Evolutionary conservation across 305 asterid genomes (phyloP), one percentile per base, ranked within the genome.

Genomic region (Fraxinus nigra): DNA sequence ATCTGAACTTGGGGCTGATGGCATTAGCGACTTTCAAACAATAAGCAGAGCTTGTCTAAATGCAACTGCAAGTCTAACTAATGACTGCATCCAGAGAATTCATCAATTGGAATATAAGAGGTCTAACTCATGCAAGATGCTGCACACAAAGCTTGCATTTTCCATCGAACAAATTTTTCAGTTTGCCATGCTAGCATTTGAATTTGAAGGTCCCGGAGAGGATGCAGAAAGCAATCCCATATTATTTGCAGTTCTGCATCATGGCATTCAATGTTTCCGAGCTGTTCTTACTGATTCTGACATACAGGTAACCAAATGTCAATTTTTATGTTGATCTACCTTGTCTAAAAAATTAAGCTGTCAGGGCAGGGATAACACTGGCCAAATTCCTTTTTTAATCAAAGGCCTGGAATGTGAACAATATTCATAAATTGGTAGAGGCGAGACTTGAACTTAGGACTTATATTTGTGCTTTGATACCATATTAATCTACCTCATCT

Each of bases 101-200:
- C 97, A 92, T 88, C 92, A 85, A 77, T 82, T 86, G 81, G 93
- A 90, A 80, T 85, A 88, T 79, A 92, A 92, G 92, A 87, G 85
- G 82, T 87, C 95, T 87, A 85, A 80, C 91, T 80, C 81, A 74
- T 88, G 84, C 82, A 97, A 91, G 85, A 59, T 94, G 87, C 88
- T 92, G 81, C 93, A 89, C 82, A 85, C 87, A 90, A 97, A 94
- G 92, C 96, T 97, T 85, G 95, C 93, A 34, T 87, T 79, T 83
- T 91, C 93, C 77, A 86, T 97, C 78, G 98, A 93, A 81, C 97
- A 90, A 83, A 80, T 88, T 38, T 83, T 85, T 82, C 83, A 93
- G 77, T 85, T 86, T 89, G 89, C 97, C 63, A 73, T 88, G 84
- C 82, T 94, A 85, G 91, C 95, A 80, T 91, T 88, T 86, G 89